phyloP scores from a whole-genome alignment of 1,284 basidiomycete species.

The Tremellales sp. region DNA sequence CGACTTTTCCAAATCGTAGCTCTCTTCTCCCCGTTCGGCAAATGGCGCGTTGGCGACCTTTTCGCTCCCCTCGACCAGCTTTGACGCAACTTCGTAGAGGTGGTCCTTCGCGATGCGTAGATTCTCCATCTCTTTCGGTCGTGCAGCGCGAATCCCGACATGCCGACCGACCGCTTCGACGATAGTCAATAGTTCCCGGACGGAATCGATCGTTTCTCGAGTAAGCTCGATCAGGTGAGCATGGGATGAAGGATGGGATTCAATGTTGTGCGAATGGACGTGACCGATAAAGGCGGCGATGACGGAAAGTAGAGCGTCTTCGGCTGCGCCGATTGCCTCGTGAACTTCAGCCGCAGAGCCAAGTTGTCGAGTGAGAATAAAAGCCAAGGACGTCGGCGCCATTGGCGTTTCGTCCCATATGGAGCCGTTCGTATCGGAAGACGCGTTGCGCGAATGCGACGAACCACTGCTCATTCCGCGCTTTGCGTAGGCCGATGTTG shows the following conservation, averaged over 20 bases:
- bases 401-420: constrained; percentile 14
- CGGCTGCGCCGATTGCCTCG: constrained; percentile 58
- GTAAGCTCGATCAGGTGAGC: constrained; percentile 92
- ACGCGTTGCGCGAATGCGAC: constrained; percentile 6
- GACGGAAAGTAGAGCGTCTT: constrained; percentile 85
- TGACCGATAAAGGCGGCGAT: constrained; percentile 97
- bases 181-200: constrained; percentile 84
- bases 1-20: constrained; percentile 75
- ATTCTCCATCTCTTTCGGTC: constrained; percentile 52
- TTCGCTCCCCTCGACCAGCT: constrained; percentile 81
- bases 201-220: constrained; percentile 86
- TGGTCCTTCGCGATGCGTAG: constrained; percentile 71
- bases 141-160: constrained; percentile 51
- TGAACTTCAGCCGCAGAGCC: constrained; percentile 33
- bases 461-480: not conserved
- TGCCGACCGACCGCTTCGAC: constrained; percentile 79
- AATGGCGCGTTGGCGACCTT: constrained; percentile 58
- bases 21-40: constrained; percentile 45
- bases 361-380: not conserved
- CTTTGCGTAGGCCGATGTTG: constrained; percentile 3
- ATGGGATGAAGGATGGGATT: constrained; percentile 83
- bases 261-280: constrained; percentile 84
- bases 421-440: constrained; percentile 14
- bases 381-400: not conserved
- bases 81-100: constrained; percentile 77